A percentile compares a stretch with the other conserved stretches of the same genome.
These are phyloP conservation scores for Aspergillus nidulans DNA, from an alignment of 495 filamentous ascomycete genomes.

Conservation along the genomic window DNA sequence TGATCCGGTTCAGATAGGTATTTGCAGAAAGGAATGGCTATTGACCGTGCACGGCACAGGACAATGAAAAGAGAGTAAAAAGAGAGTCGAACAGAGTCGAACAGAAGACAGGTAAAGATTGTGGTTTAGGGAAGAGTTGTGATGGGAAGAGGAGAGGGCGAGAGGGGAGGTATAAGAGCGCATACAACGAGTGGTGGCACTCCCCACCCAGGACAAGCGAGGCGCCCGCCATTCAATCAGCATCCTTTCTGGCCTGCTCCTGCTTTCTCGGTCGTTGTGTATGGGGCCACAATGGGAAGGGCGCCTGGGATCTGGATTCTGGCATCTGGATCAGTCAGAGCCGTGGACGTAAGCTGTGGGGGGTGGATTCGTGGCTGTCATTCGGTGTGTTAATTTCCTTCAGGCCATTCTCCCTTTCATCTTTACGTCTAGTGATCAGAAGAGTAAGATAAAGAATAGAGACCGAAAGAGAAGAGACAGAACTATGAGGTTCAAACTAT, in stretches of 20 bases:
- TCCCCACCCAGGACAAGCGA: neutral
- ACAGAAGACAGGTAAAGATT: slow-evolving; percentile 3
- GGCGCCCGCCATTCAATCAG: neutral
- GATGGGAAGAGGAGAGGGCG: neutral
- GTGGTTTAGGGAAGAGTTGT: slow-evolving; percentile 1
- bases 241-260: neutral
- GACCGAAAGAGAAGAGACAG: neutral
- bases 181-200: neutral
- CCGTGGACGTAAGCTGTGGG: slow-evolving; percentile 9
- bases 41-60: slow-evolving; percentile 41
- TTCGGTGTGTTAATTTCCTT: neutral
- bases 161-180: slow-evolving; percentile 1
- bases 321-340: neutral
- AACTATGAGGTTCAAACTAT: neutral
- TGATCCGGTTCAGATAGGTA: slow-evolving; percentile 9
- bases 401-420: no score
- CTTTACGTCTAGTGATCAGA: no score
- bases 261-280: neutral
- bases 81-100: slow-evolving; percentile 3
- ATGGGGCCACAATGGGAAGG: neutral
- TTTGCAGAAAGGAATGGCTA: slow-evolving; percentile 20
- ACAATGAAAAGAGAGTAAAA: slow-evolving; percentile 18
- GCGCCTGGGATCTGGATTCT: neutral
- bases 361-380: slow-evolving; percentile 1
- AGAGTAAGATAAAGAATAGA: neutral